phyloP scores from a whole-genome alignment of 2,329 filamentous ascomycete species.

The Colletotrichum simmondsii region DNA sequence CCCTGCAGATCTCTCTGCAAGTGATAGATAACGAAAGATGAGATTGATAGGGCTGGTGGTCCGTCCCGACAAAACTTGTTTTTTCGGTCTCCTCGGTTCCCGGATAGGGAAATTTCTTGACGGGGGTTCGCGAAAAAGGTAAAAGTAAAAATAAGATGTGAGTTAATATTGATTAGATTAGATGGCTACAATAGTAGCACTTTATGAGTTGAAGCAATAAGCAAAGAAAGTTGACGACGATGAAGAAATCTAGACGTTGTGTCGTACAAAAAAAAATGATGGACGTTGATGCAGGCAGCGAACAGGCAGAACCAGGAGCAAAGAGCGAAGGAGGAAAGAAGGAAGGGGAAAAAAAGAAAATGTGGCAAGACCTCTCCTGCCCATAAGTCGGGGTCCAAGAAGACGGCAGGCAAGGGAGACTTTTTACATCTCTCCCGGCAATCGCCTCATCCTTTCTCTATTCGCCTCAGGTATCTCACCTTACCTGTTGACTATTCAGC shows the following conservation, averaged over 20 bases:
- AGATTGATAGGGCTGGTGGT: not conserved
- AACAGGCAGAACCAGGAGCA: not conserved
- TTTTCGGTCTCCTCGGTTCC: conserved; percentile 5
- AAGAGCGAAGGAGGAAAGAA: conserved; percentile 3
- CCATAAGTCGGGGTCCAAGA: conserved; percentile 21
- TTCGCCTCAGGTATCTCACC: not conserved
- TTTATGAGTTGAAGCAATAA: not conserved
- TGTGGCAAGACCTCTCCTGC: conserved; percentile 25
- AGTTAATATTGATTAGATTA: not conserved
- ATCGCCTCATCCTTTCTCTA: conserved; percentile 7
- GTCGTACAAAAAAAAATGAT: not conserved
- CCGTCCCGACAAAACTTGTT: not conserved
- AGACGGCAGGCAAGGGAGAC: conserved; percentile 26
- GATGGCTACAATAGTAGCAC: not conserved
- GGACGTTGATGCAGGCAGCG: not conserved
- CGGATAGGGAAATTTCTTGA: not conserved
- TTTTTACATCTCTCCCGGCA: conserved; percentile 18
- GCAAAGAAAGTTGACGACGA: not conserved
- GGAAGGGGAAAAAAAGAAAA: not conserved
- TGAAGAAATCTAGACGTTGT: not conserved
- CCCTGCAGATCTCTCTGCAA: conserved; percentile 34
- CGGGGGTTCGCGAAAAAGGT: not conserved
- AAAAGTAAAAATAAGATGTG: not conserved
- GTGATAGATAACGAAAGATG: conserved; percentile 27
- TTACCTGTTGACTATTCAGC: not conserved